Evolutionary conservation across 2,329 filamentous ascomycete genomes (phyloP), one percentile per base, ranked within the genome.

Genomic region (Cladosporium sp.): DNA sequence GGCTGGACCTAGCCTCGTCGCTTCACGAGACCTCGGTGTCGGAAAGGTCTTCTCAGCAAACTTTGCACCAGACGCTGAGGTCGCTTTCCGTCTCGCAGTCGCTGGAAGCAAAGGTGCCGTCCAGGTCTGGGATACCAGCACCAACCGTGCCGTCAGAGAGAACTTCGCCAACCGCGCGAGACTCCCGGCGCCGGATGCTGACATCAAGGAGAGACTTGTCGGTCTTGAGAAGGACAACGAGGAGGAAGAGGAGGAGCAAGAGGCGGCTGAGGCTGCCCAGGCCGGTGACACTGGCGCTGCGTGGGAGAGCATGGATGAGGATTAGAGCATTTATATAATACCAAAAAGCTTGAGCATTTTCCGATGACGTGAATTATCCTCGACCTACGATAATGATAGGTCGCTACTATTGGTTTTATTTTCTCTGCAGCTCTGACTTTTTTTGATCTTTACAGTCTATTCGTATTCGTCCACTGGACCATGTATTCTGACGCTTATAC

Each of bases 111-210:
- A 95, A 77, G 94, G 94, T 45, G 84, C 84, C 35, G 86, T 97
- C 70, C 90, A 96, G 72, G 86, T 99, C 54, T 99, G 94, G 94
- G 93, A 97, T 74, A 97, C 94, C 20, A 87, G 90, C 72, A 99
- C 94, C 58, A 99, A 99, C 72, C 84, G 84, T 13, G 88, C 89
- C 24, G 91, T 99, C 32, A 84, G 94, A 58, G 83, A 88, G 62
- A 87, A 88, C 1, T 99, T 99, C 76, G 91, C 89, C 35, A 84
- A 78, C 67, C 86, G 84, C 58, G 80, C 93, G 58, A 81, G 64
- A 59, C 70, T 83, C 35, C 76, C 79, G 6, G 58, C 60, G 4
- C 75, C 79, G 6, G 83, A 83, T 49, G 84, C 80, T 15, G 83
- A 85, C 47, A 84, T 86, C 22, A 77, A 81, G 70, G 93, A 99